Evolutionary conservation across 768 basidiomycete species (phyloP), one percentile per base, ranked within the genome.

Genomic region (Termitomyces sp.): DNA sequence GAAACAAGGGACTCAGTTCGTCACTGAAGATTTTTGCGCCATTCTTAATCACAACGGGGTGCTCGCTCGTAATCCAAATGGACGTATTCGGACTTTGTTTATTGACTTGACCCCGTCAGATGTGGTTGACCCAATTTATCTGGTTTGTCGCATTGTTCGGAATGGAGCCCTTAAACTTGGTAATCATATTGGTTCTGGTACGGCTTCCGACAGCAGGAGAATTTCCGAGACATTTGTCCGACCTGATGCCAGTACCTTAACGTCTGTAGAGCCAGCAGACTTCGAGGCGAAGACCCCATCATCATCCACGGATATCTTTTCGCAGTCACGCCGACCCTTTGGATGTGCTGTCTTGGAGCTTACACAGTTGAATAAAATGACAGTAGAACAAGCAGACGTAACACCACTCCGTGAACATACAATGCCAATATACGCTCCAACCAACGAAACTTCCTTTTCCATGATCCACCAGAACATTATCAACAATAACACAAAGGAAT

Each of bases 401-500:
- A 81, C 83, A 5, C 71, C 82, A 2, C 77, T 84, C 19, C 78
- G 79, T 54, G 95, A 98, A 67, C 79, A 90, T 64, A 80, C 81
- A 0, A 92, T 98, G 85, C 88, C 90, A 1, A 97, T 98, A 51
- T 95, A 81, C 62, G 78, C 86, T 1, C 90, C 96, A 0, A 77
- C 78, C 5, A 88, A 88, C 62, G 96, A 98, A 66, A 80, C 83
- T 6, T 77, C 85, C 24, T 97, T 97, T 66, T 92, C 93, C 2
- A 96, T 88, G 77, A 79, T 98, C 38, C 96, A 98, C 70, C 93
- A 98, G 70, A 93, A 93, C 65, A 90, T 98, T 65, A 91, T 98
- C 61, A 83, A 82, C 28, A 81, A 80, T 56, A 88, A 90, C 55
- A 71, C 69, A 26, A 87, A 83, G 66, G 91, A 95, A 63, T 93